phyloP scores from a whole-genome alignment of 208 protist genomes.

The Acanthamoeba royreba region DNA sequence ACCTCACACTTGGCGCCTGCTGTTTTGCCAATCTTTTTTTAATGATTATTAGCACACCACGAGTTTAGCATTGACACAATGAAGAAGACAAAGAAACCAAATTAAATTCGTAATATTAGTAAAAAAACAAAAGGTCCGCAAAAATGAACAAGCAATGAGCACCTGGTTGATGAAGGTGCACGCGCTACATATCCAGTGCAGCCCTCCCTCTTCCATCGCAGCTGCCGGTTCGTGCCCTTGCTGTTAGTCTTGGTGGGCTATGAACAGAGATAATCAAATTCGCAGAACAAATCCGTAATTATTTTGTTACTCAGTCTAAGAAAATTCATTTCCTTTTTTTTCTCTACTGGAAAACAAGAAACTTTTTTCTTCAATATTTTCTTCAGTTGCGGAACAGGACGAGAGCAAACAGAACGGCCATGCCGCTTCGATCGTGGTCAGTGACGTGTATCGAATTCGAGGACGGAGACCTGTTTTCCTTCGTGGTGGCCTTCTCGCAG shows the following conservation, averaged over 20 bases:
- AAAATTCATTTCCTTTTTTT: no score
- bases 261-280: no score
- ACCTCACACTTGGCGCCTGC: background rate
- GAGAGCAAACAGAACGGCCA: no score
- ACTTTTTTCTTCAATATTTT: background rate
- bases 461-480: background rate
- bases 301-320: no score
- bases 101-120: no score
- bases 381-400: background rate
- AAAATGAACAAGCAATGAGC: background rate
- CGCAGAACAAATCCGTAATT: no score
- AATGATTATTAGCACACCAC: background rate
- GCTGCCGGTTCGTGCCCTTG: background rate
- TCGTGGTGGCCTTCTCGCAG: background rate
- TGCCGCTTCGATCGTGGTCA: background rate
- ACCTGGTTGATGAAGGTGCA: background rate
- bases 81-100: background rate
- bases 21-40: background rate
- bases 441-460: conserved; percentile 28
- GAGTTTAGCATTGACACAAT: background rate
- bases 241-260: no score
- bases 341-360: background rate
- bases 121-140: no score
- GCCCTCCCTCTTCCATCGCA: background rate
- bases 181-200: background rate